A percentile compares a stretch with the other conserved stretches of the same genome.
Conservation (phyloP, 1,284 basidiomycete genomes). For the Ceratobasidium papillatum region DNA sequence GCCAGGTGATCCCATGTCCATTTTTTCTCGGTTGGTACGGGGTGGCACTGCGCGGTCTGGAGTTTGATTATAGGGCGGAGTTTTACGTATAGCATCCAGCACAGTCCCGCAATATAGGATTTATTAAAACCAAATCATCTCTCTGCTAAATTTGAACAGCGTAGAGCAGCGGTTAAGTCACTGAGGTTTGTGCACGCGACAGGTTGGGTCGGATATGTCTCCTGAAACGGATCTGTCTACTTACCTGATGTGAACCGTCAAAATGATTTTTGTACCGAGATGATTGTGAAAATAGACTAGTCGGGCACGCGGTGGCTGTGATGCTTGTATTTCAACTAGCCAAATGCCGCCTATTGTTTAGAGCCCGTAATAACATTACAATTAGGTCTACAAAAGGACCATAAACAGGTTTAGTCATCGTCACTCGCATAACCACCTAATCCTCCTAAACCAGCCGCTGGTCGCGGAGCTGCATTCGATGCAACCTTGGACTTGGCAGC, state of each 20-base stretch:
- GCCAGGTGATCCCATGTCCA: background rate
- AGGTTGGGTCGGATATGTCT: no score
- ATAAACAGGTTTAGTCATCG: constrained; percentile 52
- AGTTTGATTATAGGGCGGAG: background rate
- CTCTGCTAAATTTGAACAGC: no score
- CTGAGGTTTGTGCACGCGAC: no score
- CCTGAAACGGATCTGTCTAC: no score
- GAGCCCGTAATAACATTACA: background rate
- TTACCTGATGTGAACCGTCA: no score
- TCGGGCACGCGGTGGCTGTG: background rate
- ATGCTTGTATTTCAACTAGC: background rate
- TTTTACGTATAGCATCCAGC: no score
- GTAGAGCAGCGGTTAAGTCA: no score
- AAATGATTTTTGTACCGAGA: no score
- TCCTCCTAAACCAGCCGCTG: constrained; percentile 59
- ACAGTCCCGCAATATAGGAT: no score
- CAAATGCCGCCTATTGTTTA: background rate
- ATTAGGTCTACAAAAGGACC: background rate
- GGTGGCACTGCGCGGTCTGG: background rate
- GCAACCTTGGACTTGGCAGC: constrained; percentile 52
- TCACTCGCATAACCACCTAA: constrained; percentile 80
- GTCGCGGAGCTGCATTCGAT: constrained; percentile 43
- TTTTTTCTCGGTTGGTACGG: background rate
- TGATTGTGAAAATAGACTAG: no score
- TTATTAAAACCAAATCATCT: no score